phyloP scores from a whole-genome alignment of 192 early-diverging fungal species.

The Backusella morwellensis region DNA sequence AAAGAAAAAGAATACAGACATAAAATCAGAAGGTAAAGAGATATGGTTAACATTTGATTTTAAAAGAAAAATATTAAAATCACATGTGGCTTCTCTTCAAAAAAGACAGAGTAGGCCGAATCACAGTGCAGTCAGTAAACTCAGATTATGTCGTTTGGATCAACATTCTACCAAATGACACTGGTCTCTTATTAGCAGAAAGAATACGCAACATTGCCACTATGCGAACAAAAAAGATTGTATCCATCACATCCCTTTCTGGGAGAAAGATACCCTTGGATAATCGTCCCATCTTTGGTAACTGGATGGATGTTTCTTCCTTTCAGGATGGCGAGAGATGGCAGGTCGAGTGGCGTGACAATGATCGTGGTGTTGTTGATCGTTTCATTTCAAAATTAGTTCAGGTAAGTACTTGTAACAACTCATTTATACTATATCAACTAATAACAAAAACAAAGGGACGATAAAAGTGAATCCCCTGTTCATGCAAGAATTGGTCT shows the following conservation, averaged over 20 bases:
- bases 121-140: conserved; percentile 34
- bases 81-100: neutral
- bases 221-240: conserved; percentile 26
- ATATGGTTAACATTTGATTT: neutral
- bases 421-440: neutral
- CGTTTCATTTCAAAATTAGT: conserved; percentile 29
- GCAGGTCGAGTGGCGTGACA: conserved; percentile 33
- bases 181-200: conserved; percentile 27
- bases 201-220: conserved; percentile 36
- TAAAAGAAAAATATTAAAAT: neutral
- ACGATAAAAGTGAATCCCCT: neutral
- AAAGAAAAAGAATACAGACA: neutral
- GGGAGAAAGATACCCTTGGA: conserved; percentile 29
- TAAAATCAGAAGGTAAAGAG: neutral
- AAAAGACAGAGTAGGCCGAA: conserved; percentile 29
- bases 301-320: conserved; percentile 28
- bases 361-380: conserved; percentile 29
- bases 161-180: conserved; percentile 29
- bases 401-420: neutral
- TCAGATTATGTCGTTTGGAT: conserved; percentile 36
- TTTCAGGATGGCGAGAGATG: conserved; percentile 34
- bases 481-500: neutral
- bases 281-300: conserved; percentile 33
- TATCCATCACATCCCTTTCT: conserved; percentile 28
- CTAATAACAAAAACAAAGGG: neutral